Base-by-base conservation (phyloP, 495 filamentous ascomycete genomes). In the Glonium stellatum region DNA sequence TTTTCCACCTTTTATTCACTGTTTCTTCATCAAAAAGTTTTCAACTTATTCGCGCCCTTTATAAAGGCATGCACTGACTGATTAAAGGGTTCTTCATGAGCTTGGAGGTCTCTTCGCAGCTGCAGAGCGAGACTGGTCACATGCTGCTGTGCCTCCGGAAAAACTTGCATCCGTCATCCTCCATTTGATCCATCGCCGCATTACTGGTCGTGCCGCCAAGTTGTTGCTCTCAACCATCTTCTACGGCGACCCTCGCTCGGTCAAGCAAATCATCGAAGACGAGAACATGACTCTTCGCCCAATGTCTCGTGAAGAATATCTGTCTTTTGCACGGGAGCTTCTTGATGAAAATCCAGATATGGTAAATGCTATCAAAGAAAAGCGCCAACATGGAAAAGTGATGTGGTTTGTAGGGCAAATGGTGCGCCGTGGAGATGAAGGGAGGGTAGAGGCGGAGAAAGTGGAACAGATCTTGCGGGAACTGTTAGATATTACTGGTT, bases 331-430 rank as follows among this genome's bases (percentile, higher is more conserved):
- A 0, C 67, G 75, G 42, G 47, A 62, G 15, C 73, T 83, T 0
- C 58, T 85, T 18, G 74, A 76, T 8, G 78, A 80, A 54, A 86
- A 84, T 62, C 70, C 72, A 10, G 68, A 84, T 55, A 81, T 90
- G 62, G 76, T 93, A 47, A 75, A 78, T 64, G 83, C 89, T 66
- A 88, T 95, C 61, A 70, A 81, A 52, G 71, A 71, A 31, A 81
- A 85, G 64, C 81, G 82, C 34, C 82, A 87, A 4, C 76, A 79
- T 51, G 86, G 87, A 2, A 95, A 96, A 73, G 72, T 95, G 31
- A 87, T 85, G 67, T 97, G 86, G 72, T 84, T 97, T 62, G 85
- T 98, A 5, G 93, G 93, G 18, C 86, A 87, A 73, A 93, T 97
- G 88, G 90, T 98, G 80, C 79, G 82, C 50, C 74, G 76, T 37